Conservation (phyloP, 257 asterid genomes). For the Rubia yunnanensis region DNA sequence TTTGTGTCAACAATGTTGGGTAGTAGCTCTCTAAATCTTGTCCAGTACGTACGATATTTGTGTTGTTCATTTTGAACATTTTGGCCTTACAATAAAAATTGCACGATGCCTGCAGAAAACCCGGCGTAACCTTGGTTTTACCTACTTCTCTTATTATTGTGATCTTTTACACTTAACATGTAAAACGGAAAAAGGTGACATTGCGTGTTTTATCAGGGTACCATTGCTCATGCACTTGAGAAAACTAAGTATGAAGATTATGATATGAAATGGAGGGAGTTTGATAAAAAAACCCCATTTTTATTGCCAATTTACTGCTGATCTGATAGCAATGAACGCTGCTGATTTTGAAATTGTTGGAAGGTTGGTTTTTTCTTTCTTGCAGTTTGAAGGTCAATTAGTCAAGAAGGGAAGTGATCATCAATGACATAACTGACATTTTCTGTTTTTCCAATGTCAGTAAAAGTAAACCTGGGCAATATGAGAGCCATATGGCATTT, state of each 20-base stretch:
- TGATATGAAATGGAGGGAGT: conserved; percentile 61
- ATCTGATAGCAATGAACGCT: conserved; percentile 72
- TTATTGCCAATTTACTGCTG: conserved; percentile 81
- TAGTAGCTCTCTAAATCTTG: no score
- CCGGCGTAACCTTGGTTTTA: conserved; percentile 63
- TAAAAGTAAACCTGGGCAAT: conserved; percentile 65
- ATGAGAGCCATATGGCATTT: conserved; percentile 75
- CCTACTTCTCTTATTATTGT: neutral
- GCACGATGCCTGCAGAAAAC: no score
- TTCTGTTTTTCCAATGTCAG: conserved; percentile 25
- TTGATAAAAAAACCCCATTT: conserved; percentile 75
- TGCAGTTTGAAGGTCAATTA: neutral
- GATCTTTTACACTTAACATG: neutral
- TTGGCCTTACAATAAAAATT: no score
- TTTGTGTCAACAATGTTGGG: no score
- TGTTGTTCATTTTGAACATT: no score
- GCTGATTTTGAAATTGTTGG: conserved; percentile 90
- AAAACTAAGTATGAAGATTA: conserved; percentile 83
- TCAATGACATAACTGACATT: neutral
- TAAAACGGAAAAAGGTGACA: neutral
- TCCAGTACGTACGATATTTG: no score
- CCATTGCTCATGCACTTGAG: conserved; percentile 94
- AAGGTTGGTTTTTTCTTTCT: conserved; percentile 37
- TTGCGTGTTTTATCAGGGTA: conserved; percentile 32
- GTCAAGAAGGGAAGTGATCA: neutral